Evolutionary conservation across 805 yeast genomes (phyloP).

Genomic region (Metschnikowia corniflorae): DNA sequence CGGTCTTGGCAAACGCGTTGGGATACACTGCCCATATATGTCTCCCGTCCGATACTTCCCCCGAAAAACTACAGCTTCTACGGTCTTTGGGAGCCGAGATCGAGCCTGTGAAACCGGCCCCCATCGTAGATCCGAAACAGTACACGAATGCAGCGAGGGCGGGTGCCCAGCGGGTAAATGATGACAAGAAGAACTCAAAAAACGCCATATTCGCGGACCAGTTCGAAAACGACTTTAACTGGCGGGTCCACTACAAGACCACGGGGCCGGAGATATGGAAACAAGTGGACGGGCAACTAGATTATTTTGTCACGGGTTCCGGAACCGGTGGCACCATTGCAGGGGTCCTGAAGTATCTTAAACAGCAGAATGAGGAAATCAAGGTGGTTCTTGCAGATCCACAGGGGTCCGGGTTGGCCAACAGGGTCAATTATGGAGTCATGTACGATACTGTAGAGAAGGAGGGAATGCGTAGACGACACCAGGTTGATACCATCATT

Average conservation of each 20-base stretch:
- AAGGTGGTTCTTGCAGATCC: conserved; percentile 83
- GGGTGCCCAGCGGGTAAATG: conserved; percentile 53
- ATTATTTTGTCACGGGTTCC: conserved; percentile 83
- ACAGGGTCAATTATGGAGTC: conserved; percentile 83
- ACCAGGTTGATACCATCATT: conserved; percentile 91
- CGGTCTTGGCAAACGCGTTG: conserved; percentile 80
- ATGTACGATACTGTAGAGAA: conserved; percentile 87
- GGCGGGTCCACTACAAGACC: conserved; percentile 75
- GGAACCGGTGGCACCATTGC: conserved; percentile 69
- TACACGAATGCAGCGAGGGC: conserved; percentile 84
- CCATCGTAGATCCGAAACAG: conserved; percentile 90
- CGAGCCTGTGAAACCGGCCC: conserved; percentile 88
- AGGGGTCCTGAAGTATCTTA: conserved; percentile 31
- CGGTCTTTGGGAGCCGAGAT: conserved; percentile 75
- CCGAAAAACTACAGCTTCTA: conserved; percentile 72
- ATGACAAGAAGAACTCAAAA: conserved; percentile 32
- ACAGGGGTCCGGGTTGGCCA: conserved; percentile 89
- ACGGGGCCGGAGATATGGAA: conserved; percentile 92
- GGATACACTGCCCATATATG: conserved; percentile 94
- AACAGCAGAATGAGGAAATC: conserved; percentile 41
- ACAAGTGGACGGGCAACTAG: conserved; percentile 64
- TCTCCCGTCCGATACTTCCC: conserved; percentile 88
- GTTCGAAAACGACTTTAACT: conserved; percentile 88
- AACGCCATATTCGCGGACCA: conserved; percentile 90
- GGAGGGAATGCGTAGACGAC: conserved; percentile 92